phyloP scores from a whole-genome alignment of 225 moss, liverwort and hornwort genomes.

The Climacium dendroides region DNA sequence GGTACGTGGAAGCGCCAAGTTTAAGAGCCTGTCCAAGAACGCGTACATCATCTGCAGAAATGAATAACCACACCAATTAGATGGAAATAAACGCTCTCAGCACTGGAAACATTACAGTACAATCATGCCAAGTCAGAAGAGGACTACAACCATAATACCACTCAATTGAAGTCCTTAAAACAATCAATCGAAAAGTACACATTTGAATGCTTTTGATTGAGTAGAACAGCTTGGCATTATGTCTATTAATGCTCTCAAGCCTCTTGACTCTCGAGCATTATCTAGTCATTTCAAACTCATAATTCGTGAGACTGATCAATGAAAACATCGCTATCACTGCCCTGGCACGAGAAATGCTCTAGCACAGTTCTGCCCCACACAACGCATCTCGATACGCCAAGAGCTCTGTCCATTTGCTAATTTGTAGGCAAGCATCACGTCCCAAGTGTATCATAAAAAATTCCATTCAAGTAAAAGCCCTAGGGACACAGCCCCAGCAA shows the following conservation, averaged over 20 bases:
- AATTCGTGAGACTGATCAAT: background rate
- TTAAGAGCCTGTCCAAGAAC: conserved; percentile 76
- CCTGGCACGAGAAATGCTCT: background rate
- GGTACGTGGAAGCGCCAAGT: conserved; percentile 83
- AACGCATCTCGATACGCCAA: background rate
- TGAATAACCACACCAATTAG: background rate
- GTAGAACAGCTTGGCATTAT: background rate
- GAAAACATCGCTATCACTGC: background rate
- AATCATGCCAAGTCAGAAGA: background rate
- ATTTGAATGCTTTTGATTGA: background rate
- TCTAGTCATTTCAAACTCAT: background rate
- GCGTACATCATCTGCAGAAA: conserved; percentile 75
- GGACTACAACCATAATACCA: background rate
- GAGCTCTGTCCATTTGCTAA: background rate
- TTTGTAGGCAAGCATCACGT: background rate
- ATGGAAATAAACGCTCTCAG: background rate
- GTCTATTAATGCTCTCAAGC: background rate
- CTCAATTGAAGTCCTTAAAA: background rate
- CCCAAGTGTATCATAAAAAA: background rate
- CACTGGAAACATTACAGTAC: background rate
- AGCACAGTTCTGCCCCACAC: background rate
- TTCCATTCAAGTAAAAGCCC: background rate
- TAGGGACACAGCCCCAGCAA: background rate
- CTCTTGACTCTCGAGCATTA: background rate
- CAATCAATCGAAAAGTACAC: background rate